A percentile compares a stretch with the other conserved stretches of the same genome.
phyloP scores from a whole-genome alignment of 2,329 filamentous ascomycete species.

The Scedosporium aurantiacum region DNA sequence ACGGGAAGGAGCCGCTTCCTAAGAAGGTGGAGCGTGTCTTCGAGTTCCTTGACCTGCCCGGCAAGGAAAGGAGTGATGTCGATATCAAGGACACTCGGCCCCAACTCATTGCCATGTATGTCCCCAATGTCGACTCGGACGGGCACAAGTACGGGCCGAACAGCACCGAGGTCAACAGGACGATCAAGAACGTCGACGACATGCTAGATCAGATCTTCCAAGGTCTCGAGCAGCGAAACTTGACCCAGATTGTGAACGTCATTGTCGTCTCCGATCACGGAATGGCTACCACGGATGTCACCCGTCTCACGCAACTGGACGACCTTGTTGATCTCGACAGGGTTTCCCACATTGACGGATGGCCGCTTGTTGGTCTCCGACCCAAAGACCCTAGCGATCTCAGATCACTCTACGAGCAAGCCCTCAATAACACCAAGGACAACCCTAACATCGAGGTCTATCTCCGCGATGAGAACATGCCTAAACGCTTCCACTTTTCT shows the following conservation, averaged over 20 bases:
- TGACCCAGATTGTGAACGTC: conserved; percentile 84
- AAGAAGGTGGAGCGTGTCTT: conserved; percentile 72
- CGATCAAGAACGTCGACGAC: conserved; percentile 66
- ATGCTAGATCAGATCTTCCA: conserved; percentile 71
- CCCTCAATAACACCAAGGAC: conserved; percentile 21
- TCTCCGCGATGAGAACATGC: conserved; percentile 78
- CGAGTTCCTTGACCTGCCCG: conserved; percentile 74
- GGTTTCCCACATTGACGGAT: conserved; percentile 81
- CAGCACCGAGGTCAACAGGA: conserved; percentile 75
- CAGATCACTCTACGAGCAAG: conserved; percentile 50
- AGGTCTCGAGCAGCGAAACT: conserved; percentile 68
- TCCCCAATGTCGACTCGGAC: conserved; percentile 80
- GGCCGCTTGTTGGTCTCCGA: conserved; percentile 83
- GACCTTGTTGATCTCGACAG: conserved; percentile 69
- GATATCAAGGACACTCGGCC: conserved; percentile 49
- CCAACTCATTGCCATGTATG: conserved; percentile 87
- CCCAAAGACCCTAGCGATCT: conserved; percentile 62
- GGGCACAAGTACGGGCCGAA: conserved; percentile 89
- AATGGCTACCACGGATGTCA: conserved; percentile 84
- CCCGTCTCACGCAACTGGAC: conserved; percentile 77
- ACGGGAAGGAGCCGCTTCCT: conserved; percentile 61
- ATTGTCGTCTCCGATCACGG: conserved; percentile 96
- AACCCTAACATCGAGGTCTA: conserved; percentile 77
- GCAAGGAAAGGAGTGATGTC: conserved; percentile 45
- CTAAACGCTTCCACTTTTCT: conserved; percentile 81